phyloP scores from a whole-genome alignment of 192 early-diverging fungal species.

The Coemansia nantahalensis region DNA sequence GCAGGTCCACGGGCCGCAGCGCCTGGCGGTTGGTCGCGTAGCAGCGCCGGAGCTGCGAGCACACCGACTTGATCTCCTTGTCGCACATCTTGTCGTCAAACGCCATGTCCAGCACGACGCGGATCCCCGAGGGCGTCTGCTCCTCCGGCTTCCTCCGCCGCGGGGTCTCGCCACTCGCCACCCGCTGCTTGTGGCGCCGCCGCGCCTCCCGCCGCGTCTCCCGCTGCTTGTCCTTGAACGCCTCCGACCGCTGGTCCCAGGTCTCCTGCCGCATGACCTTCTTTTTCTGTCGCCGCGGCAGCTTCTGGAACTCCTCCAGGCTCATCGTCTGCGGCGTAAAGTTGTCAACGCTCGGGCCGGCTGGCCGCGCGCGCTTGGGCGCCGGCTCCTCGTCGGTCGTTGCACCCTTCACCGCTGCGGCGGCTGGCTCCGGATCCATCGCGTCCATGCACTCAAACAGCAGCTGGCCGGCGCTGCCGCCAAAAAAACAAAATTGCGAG shows the following conservation, averaged over 20 bases:
- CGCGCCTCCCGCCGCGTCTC: slow-evolving; percentile 52
- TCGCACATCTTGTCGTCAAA: slow-evolving; percentile 78
- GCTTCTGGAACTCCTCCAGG: slow-evolving; percentile 40
- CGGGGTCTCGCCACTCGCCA: slow-evolving; percentile 31
- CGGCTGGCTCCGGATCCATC: no score
- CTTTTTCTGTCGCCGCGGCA: slow-evolving; percentile 77
- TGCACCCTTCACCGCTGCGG: no score
- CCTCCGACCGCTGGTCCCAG: slow-evolving; percentile 51
- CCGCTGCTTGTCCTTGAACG: slow-evolving; percentile 45
- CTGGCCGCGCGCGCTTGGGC: neutral
- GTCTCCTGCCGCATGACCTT: slow-evolving; percentile 62
- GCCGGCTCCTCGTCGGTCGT: neutral
- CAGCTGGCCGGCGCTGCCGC: no score
- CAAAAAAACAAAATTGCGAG: no score
- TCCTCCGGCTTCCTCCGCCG: slow-evolving; percentile 50
- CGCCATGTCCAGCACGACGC: slow-evolving; percentile 74
- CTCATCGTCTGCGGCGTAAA: slow-evolving; percentile 28
- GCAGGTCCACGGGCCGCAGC: slow-evolving; percentile 53
- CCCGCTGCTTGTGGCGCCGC: slow-evolving; percentile 52
- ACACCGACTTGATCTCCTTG: slow-evolving; percentile 69
- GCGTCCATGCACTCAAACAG: no score
- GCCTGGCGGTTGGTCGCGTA: slow-evolving; percentile 68
- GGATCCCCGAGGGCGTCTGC: slow-evolving; percentile 54
- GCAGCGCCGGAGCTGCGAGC: slow-evolving; percentile 71
- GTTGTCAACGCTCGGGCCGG: slow-evolving; percentile 25